These are phyloP conservation scores for Xylaria nigripes DNA, from an alignment of 495 filamentous ascomycete species.

Conservation along the genomic window DNA sequence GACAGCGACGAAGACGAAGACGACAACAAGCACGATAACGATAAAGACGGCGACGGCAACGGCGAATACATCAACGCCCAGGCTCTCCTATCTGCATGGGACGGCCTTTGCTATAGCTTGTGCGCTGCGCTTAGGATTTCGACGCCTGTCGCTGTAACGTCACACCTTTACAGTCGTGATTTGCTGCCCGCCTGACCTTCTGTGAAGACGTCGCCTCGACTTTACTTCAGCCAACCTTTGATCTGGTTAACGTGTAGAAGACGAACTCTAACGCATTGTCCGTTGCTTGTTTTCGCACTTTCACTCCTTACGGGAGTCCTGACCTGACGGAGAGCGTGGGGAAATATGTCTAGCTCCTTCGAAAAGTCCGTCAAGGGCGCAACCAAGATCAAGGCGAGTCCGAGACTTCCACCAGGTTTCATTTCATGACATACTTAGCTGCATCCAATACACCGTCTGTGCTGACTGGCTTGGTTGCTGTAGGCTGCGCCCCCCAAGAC, in stretches of 20 bases:
- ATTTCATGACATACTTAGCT: not conserved
- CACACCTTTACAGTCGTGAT: not conserved
- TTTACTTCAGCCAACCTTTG: not conserved
- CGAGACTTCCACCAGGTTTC: not conserved
- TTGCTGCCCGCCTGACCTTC: conserved; percentile 1
- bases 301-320: not conserved
- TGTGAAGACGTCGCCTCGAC: conserved; percentile 3
- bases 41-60: not conserved
- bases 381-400: conserved; percentile 82
- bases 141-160: not conserved
- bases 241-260: not conserved
- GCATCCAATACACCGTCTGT: conserved; percentile 5
- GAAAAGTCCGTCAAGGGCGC: conserved; percentile 92
- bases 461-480: conserved; percentile 16
- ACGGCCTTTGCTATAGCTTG: not conserved
- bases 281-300: not conserved
- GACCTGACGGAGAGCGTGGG: not conserved
- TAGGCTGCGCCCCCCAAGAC: conserved; percentile 95
- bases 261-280: not conserved
- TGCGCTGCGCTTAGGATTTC: not conserved
- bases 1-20: not conserved
- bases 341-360: conserved; percentile 68
- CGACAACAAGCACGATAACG: not conserved
- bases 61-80: not conserved
- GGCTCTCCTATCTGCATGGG: not conserved